Evolutionary conservation across 1,139 yeast genomes (phyloP).

Genomic region (Nakaseomyces uthaithaninus): DNA sequence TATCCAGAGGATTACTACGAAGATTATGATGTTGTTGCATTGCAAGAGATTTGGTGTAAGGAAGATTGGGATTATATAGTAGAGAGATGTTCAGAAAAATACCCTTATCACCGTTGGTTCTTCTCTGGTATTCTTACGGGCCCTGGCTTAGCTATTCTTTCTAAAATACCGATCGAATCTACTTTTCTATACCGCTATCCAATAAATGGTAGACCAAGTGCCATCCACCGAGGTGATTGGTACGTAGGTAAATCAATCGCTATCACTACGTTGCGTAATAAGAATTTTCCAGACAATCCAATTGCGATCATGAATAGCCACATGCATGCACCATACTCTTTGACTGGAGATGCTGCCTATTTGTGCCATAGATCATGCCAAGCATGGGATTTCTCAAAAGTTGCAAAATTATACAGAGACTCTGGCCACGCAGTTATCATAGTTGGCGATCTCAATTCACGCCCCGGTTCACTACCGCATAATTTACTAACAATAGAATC

Average conservation of each 20-base stretch:
- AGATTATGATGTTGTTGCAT: conserved; percentile 72
- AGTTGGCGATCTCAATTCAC: conserved; percentile 88
- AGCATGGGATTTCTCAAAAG: conserved; percentile 86
- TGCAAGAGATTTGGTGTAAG: conserved; percentile 90
- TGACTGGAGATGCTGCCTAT: conserved; percentile 79
- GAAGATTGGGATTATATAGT: conserved; percentile 70
- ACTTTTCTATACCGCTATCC: conserved; percentile 80
- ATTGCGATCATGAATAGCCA: conserved; percentile 83
- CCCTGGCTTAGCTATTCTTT: conserved; percentile 82
- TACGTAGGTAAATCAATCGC: conserved; percentile 89
- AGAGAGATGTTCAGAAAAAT: conserved; percentile 38
- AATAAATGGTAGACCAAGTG: conserved; percentile 88
- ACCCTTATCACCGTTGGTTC: conserved; percentile 63
- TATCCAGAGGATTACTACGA: conserved; percentile 29
- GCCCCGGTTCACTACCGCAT: conserved; percentile 80
- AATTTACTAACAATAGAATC: conserved; percentile 64
- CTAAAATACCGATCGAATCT: conserved; percentile 73
- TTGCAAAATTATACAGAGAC: conserved; percentile 51
- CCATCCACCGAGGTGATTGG: conserved; percentile 95
- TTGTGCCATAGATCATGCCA: conserved; percentile 87
- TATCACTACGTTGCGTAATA: conserved; percentile 57
- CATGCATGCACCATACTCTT: conserved; percentile 94
- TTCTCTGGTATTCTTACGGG: conserved; percentile 83
- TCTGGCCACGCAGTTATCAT: conserved; percentile 82
- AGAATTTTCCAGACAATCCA: conserved; percentile 40